These are phyloP conservation scores for Rhexocercosporidium sp. DNA, from an alignment of 2,329 filamentous ascomycete species.

Conservation along the genomic window DNA sequence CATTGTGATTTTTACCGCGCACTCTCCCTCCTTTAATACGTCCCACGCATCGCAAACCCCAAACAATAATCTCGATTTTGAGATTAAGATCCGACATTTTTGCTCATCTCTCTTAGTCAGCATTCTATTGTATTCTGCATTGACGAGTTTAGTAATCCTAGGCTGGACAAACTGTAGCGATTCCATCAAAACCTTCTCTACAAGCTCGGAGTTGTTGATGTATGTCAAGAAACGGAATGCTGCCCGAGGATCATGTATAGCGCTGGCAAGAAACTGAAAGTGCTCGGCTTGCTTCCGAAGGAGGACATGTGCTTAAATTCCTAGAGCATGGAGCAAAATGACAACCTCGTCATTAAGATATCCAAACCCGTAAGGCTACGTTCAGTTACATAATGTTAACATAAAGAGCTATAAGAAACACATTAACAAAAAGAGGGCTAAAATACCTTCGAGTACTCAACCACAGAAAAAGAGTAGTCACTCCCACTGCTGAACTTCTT, in stretches of 20 bases:
- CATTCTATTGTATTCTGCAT: background rate
- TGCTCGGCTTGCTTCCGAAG: conserved; percentile 7
- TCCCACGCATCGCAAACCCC: conserved; percentile 11
- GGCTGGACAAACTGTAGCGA: conserved; percentile 1
- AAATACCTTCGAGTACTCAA: conserved; percentile 4
- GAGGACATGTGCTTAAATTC: background rate
- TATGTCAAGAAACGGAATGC: conserved; percentile 10
- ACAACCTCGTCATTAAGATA: conserved; percentile 10
- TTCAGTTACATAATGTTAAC: too few relatives aligned
- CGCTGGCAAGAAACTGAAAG: background rate
- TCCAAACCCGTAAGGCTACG: conserved; percentile 8
- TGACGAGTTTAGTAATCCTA: background rate
- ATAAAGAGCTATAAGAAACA: too few relatives aligned
- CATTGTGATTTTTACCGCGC: conserved; percentile 4
- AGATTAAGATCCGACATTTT: background rate
- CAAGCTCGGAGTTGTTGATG: background rate
- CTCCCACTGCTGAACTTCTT: conserved; percentile 7
- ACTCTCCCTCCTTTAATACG: conserved; percentile 1
- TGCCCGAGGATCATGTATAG: background rate
- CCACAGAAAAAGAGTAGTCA: conserved; percentile 3
- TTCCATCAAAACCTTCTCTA: background rate
- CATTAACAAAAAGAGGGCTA: background rate
- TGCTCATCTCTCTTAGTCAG: conserved; percentile 4
- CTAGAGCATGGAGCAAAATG: conserved; percentile 1
- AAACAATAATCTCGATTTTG: conserved; percentile 1